Conservation (phyloP, 23 red algal genomes). For the Pyropia yezoensis region DNA sequence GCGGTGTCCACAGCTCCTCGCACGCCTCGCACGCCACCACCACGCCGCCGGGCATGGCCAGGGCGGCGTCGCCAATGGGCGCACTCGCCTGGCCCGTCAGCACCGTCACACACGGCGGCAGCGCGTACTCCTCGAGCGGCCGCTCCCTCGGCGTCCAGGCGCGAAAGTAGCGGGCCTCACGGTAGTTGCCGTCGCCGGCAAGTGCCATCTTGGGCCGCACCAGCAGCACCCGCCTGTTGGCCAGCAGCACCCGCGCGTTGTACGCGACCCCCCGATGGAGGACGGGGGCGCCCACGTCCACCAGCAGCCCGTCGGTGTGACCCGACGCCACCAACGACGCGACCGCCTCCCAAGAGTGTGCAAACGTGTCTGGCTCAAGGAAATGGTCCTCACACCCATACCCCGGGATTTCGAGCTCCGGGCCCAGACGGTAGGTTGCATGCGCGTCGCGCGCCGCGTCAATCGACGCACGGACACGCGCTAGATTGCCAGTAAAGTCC, state of each 20-base stretch:
- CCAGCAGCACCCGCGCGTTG: slow-evolving; percentile 73
- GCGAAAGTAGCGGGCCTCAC: slow-evolving; percentile 93
- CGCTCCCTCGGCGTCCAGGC: slow-evolving; percentile 39
- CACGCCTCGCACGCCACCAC: slow-evolving; percentile 84
- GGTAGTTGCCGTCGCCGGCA: slow-evolving; percentile 92
- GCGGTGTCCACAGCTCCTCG: slow-evolving; percentile 86
- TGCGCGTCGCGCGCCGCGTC: slow-evolving; percentile 19
- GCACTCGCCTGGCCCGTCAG: slow-evolving; percentile 15
- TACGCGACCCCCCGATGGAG: slow-evolving; percentile 85
- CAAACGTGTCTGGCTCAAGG: slow-evolving; percentile 80
- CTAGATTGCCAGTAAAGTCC: slow-evolving; percentile 87
- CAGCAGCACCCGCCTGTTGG: slow-evolving; percentile 56
- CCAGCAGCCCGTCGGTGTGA: slow-evolving; percentile 56
- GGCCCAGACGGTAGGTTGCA: slow-evolving; percentile 78
- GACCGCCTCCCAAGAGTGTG: slow-evolving; percentile 80
- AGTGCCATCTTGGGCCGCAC: slow-evolving; percentile 82
- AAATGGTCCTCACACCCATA: slow-evolving; percentile 98
- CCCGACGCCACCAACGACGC: slow-evolving; percentile 49
- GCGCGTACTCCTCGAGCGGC: slow-evolving; percentile 25
- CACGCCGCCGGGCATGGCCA: slow-evolving; percentile 59
- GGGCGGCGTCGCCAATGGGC: slow-evolving; percentile 71
- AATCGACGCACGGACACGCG: slow-evolving; percentile 66
- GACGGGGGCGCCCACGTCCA: slow-evolving; percentile 89
- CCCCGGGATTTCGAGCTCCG: slow-evolving; percentile 83
- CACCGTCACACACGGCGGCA: slow-evolving; percentile 31